A percentile compares a stretch with the other conserved stretches of the same genome.
phyloP scores from a whole-genome alignment of 768 basidiomycete genomes.

The Leccinum barrowsii region DNA sequence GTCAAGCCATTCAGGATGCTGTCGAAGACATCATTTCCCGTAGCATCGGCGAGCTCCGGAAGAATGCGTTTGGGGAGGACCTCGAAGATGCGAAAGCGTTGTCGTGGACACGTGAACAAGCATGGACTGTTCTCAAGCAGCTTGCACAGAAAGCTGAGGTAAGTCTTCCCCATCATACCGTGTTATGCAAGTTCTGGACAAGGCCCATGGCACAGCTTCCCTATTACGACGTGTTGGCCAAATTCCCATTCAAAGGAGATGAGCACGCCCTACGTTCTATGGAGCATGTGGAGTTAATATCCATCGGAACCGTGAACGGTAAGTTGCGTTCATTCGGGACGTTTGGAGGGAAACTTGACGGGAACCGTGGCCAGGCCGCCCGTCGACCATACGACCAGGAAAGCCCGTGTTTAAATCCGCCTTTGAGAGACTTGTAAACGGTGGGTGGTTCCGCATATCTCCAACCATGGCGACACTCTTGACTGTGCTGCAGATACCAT shows the following conservation, averaged over 20 bases:
- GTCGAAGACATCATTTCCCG: slow-evolving; percentile 87
- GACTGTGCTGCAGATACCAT: slow-evolving; percentile 51
- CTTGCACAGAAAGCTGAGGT: slow-evolving; percentile 66
- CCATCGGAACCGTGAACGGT: slow-evolving; percentile 77
- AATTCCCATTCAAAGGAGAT: slow-evolving; percentile 91
- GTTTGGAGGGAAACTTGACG: background rate
- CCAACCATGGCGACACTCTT: background rate
- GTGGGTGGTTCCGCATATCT: slow-evolving; percentile 35
- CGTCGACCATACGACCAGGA: slow-evolving; percentile 81
- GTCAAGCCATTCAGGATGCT: slow-evolving; percentile 69
- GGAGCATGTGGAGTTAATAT: slow-evolving; percentile 87
- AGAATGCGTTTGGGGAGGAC: slow-evolving; percentile 93
- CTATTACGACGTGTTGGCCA: slow-evolving; percentile 77
- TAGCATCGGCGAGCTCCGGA: slow-evolving; percentile 78
- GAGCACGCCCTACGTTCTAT: slow-evolving; percentile 75
- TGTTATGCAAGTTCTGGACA: slow-evolving; percentile 18
- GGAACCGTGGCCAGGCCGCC: slow-evolving; percentile 56
- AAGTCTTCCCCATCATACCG: slow-evolving; percentile 27
- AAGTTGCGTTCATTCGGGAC: slow-evolving; percentile 2
- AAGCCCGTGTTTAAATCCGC: slow-evolving; percentile 87
- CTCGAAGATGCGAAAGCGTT: slow-evolving; percentile 79
- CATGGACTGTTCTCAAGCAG: slow-evolving; percentile 75
- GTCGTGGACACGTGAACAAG: slow-evolving; percentile 85
- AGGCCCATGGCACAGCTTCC: slow-evolving; percentile 47
- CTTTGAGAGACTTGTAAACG: slow-evolving; percentile 77